Evolutionary conservation across 1,284 basidiomycete species (phyloP), one percentile per base, ranked within the genome.

Genomic region (Mrakiaceae sp.): DNA sequence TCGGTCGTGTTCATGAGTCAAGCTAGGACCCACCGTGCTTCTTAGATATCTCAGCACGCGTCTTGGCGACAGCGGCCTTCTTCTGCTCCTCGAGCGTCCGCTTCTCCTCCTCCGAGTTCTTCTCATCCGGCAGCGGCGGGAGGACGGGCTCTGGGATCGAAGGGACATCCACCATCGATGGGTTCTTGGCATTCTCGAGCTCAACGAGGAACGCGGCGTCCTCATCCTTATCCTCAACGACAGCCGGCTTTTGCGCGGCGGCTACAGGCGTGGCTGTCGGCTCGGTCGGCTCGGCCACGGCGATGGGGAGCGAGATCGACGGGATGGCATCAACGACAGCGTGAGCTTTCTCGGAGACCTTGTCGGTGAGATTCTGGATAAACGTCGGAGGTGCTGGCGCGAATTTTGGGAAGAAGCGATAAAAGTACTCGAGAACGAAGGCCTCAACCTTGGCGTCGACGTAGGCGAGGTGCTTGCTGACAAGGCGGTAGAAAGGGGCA

Each of bases 131-230:
- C 27, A 61, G 48, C 8, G 49, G 49, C 5, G 47, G 16, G 11
- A 63, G 48, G 10, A 50, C 51, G 46, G 61, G 61, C 56, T 60
- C 63, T 6, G 43, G 27, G 16, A 60, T 53, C 9, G 42, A 50
- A 14, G 65, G 65, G 2, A 66, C 65, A 8, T 42, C 43, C 3
- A 66, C 54, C 6, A 8, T 47, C n/a, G 61, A 48, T 6, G 65
- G 65, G 52, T 66, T 51, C 5, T 46, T 39, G 40, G 65, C 44
- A 5, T 43, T 50, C 46, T 62, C 65, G 44, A 66, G 62, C 14
- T 52, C 60, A 14, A 61, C 65, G 8, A 66, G 54, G 58, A 66
- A 66, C 5, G 47, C 61, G 0, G 58, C 60, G 46, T 66, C 64
- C 57, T 66, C 65, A 8, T 66, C 64, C 10, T 58, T 16, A 5